Conservation (phyloP, 1,139 yeast species). For the Candida frijolesensis region DNA sequence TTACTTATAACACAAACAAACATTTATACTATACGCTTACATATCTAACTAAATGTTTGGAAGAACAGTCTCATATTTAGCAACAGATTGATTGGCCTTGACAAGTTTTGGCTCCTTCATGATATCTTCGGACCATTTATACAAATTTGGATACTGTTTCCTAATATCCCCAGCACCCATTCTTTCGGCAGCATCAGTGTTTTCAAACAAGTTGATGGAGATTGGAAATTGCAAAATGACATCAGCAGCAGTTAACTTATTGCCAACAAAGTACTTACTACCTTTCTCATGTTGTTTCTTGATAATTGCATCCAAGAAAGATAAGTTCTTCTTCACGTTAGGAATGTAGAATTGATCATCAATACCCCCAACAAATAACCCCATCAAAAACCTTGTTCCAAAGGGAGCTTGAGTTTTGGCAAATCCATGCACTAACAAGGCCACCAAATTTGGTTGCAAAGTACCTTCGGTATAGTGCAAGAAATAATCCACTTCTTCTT, state of each 20-base stretch:
- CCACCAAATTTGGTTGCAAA: slow-evolving; percentile 36
- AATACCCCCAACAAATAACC: slow-evolving; percentile 25
- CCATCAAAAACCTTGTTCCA: slow-evolving; percentile 27
- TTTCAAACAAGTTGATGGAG: slow-evolving; percentile 22
- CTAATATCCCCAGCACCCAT: slow-evolving; percentile 11
- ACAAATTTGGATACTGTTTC: slow-evolving; percentile 26
- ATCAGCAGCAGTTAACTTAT: slow-evolving; percentile 41
- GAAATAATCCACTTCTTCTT: slow-evolving; percentile 35
- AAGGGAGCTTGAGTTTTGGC: slow-evolving; percentile 36
- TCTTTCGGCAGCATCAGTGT: slow-evolving; percentile 4
- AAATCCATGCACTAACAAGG: slow-evolving; percentile 28
- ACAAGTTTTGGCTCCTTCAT: slow-evolving; percentile 21
- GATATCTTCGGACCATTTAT: slow-evolving; percentile 27
- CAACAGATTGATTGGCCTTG: slow-evolving; percentile 23
- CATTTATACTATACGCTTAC: neutral
- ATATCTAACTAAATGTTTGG: slow-evolving; percentile 13
- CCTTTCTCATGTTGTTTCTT: slow-evolving; percentile 27
- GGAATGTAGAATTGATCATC: slow-evolving; percentile 29
- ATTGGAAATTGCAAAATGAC: slow-evolving; percentile 41
- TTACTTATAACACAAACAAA: no score
- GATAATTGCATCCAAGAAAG: slow-evolving; percentile 33
- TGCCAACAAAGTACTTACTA: slow-evolving; percentile 37
- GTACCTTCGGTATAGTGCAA: slow-evolving; percentile 45
- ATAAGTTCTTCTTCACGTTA: slow-evolving; percentile 27
- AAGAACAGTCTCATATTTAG: slow-evolving; percentile 9